phyloP scores from a whole-genome alignment of 345 rosid genomes.

The Linum trigynum region DNA sequence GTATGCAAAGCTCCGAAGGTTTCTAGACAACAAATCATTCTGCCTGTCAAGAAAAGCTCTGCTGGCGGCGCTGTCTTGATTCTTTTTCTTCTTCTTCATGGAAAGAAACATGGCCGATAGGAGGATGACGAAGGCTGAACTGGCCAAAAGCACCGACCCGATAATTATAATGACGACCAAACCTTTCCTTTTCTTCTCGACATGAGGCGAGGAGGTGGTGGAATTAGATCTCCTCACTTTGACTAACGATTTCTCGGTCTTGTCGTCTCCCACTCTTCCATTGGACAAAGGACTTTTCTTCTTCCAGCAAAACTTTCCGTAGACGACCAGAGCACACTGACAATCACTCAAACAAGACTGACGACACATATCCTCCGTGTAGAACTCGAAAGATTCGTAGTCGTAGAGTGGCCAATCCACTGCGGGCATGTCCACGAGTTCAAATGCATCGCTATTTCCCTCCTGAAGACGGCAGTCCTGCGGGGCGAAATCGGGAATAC shows the following conservation, averaged over 20 bases:
- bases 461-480: not conserved
- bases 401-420: not conserved
- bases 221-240: conserved; percentile 1
- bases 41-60: not conserved
- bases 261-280: not conserved
- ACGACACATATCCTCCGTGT: conserved; percentile 3
- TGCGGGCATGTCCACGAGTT: not conserved
- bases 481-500: conserved; percentile 10
- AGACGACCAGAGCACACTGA: not conserved
- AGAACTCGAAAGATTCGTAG: not conserved
- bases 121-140: conserved; percentile 6
- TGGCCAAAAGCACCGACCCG: not conserved
- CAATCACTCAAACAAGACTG: conserved; percentile 9
- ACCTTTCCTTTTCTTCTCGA: conserved; percentile 16
- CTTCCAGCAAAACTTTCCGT: not conserved
- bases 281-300: conserved; percentile 2
- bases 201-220: not conserved
- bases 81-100: not conserved
- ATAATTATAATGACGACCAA: conserved; percentile 17
- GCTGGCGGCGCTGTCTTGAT: no score
- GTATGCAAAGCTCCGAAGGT: conserved; percentile 20
- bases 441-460: not conserved
- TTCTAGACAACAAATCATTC: not conserved
- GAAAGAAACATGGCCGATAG: conserved; percentile 7
- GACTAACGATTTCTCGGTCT: not conserved